Percentiles rank a stretch among this genome's conserved stretches.
These are phyloP conservation scores for Syzygium malaccense DNA, from an alignment of 441 rosid species.

Conservation along the genomic window DNA sequence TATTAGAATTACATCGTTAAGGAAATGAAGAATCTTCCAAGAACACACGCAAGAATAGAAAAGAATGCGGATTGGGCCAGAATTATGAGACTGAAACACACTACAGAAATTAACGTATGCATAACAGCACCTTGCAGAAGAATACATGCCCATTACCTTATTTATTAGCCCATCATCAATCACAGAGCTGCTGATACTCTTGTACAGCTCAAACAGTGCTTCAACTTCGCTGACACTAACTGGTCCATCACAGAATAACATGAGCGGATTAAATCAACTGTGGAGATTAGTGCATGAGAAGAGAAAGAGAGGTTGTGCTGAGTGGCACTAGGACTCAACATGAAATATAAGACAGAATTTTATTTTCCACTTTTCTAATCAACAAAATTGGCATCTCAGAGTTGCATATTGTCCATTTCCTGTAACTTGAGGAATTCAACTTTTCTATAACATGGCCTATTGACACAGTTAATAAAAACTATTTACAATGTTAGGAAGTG, in stretches of 20 bases:
- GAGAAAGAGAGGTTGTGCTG: neutral
- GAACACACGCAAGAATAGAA: neutral
- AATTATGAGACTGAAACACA: neutral
- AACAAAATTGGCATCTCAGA: neutral
- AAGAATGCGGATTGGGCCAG: neutral
- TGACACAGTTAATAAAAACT: neutral
- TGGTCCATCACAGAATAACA: slow-evolving; percentile 3
- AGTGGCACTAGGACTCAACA: neutral
- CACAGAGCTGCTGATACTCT: slow-evolving; percentile 93
- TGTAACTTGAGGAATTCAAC: neutral
- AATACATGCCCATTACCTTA: slow-evolving; percentile 43
- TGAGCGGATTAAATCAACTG: neutral
- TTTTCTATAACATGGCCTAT: neutral
- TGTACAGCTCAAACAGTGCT: slow-evolving; percentile 90
- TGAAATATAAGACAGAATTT: neutral
- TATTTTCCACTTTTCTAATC: neutral
- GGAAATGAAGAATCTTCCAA: neutral
- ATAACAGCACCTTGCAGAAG: neutral
- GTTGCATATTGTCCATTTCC: neutral
- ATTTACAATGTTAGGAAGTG: neutral
- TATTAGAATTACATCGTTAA: neutral
- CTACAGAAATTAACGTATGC: neutral
- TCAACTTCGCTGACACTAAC: slow-evolving; percentile 98
- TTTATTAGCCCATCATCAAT: slow-evolving; percentile 90
- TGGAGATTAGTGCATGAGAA: neutral